These are phyloP conservation scores for Dipteronia dyeriana DNA, from an alignment of 345 rosid species.

Conservation along the genomic window DNA sequence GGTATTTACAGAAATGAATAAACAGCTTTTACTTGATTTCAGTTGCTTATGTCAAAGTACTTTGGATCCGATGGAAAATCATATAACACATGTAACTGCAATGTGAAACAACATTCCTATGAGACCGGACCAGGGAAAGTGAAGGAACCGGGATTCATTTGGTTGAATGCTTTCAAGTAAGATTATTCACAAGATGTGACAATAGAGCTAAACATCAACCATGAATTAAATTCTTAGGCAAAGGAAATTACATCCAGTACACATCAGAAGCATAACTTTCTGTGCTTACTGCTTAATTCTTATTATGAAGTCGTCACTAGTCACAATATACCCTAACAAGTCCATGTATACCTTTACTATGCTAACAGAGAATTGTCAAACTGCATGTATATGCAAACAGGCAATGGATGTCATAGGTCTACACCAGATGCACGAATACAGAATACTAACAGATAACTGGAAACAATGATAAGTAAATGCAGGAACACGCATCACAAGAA, in stretches of 20 bases:
- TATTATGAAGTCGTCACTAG: neutral
- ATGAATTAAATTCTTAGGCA: neutral
- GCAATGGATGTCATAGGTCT: neutral
- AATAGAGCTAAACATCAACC: neutral
- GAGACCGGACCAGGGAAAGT: neutral
- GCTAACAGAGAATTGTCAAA: neutral
- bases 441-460: neutral
- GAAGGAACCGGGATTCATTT: neutral
- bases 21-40: slow-evolving; percentile 19
- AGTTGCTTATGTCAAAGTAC: slow-evolving; percentile 54
- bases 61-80: slow-evolving; percentile 56
- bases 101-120: slow-evolving; percentile 8
- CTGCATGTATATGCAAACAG: neutral
- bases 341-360: neutral
- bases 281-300: neutral
- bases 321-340: neutral
- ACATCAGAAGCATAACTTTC: neutral
- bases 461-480: slow-evolving; percentile 7
- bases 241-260: neutral
- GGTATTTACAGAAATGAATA: slow-evolving; percentile 24
- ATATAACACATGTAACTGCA: slow-evolving; percentile 55
- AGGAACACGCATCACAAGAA: neutral
- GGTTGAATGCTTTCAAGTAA: neutral
- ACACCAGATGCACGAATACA: neutral
- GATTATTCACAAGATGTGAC: neutral